These are phyloP conservation scores for Colletotrichum viniferum DNA, from an alignment of 2,329 filamentous ascomycete species.

Conservation along the genomic window DNA sequence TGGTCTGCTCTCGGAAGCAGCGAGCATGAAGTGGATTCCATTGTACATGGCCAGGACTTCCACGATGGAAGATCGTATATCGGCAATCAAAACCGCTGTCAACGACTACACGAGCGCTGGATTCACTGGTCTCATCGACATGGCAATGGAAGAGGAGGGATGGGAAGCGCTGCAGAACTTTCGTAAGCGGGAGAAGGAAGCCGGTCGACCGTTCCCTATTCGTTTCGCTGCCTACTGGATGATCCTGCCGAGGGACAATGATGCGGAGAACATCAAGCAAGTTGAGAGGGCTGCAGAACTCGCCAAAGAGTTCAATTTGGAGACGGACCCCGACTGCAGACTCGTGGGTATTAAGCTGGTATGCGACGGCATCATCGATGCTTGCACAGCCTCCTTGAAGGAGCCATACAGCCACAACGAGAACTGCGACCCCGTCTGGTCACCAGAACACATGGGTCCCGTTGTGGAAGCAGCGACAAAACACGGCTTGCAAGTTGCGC, in stretches of 20 bases:
- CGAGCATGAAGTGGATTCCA: conserved; percentile 45
- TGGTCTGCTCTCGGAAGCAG: conserved; percentile 58
- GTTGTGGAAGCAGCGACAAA: conserved; percentile 48
- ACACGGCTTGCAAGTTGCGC: conserved; percentile 61
- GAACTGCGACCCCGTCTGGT: conserved; percentile 59
- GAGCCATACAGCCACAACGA: conserved; percentile 53
- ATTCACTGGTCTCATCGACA: conserved; percentile 60
- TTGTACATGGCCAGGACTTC: conserved; percentile 55
- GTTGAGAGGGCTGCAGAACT: conserved; percentile 56
- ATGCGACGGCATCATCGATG: conserved; percentile 62
- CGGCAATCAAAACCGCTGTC: conserved; percentile 50
- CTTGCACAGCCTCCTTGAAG: conserved; percentile 58
- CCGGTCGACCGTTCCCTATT: conserved; percentile 40
- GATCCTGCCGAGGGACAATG: conserved; percentile 48
- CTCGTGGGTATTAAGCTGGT: conserved; percentile 62
- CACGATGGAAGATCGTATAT: conserved; percentile 50
- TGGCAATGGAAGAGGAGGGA: conserved; percentile 62
- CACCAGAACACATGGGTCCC: conserved; percentile 51
- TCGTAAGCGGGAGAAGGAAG: conserved; percentile 33
- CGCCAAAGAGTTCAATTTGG: conserved; percentile 44
- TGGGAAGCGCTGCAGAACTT: conserved; percentile 53
- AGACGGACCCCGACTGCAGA: conserved; percentile 30
- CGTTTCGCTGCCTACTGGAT: conserved; percentile 62
- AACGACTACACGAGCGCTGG: conserved; percentile 52
- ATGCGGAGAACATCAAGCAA: conserved; percentile 50